Evolutionary conservation across 2,329 filamentous ascomycete genomes (phyloP), one percentile per base, ranked within the genome.

Genomic region (Phyllosticta paracitricarpa): DNA sequence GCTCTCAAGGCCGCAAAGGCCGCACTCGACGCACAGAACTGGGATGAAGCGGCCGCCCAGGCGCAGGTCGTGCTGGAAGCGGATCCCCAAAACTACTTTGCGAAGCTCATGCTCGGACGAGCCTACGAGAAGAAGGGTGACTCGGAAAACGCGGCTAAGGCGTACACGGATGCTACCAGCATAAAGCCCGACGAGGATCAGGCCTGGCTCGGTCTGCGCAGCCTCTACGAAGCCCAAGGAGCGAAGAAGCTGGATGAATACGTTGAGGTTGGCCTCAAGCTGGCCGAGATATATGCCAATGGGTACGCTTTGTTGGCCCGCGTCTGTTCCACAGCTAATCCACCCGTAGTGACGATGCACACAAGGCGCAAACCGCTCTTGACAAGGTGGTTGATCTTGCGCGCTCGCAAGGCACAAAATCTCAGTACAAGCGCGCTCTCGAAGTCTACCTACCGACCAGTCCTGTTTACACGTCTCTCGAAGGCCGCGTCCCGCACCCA

Each of bases 141-240:
- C 63, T 76, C 82, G 7, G 84, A 88, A 6, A 87, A 90, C 51
- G 86, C 94, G 0, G 91, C 94, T 67, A 82, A 81, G 35, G 84
- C 86, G 1, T 97, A 97, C 73, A 79, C 82, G 51, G 79, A 82
- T 33, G 94, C 93, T 1, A 84, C 88, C 5, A 79, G 80, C 22
- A 78, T 90, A 64, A 92, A 90, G 65, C 84, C 86, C 0, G 79
- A 84, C 19, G 91, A 97, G 66, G 78, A 84, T n/a, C 89, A 93
- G 68, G 89, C 89, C 66, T 97, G 90, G 91, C 89, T 96, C 71
- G 94, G 94, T 1, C 79, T 99, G 54, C 83, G 94, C 72, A 89
- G 87, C 69, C 75, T 97, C 30, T 97, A 91, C 71, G 90, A 96
- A 75, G 88, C 85, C 67, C 88, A 91, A 69, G 86, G 84, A 17